These are phyloP conservation scores for Zanthoxylum bungeanum DNA, from an alignment of 345 rosid genomes.

Conservation along the genomic window DNA sequence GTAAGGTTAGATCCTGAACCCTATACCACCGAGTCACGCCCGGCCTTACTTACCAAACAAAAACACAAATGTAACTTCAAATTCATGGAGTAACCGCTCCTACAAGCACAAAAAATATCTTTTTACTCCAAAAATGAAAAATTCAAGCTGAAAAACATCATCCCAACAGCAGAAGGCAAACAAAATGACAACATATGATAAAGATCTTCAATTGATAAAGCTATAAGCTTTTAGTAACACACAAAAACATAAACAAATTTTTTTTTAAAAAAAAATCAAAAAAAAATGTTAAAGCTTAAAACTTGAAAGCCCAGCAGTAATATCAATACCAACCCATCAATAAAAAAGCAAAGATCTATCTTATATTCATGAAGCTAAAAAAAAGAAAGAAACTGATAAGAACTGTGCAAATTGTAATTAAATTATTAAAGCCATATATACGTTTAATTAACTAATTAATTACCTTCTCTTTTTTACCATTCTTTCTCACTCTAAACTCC, in stretches of 20 bases:
- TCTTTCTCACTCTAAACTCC: slow-evolving; percentile 47
- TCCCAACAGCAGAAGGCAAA: not conserved
- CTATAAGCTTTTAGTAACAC: not conserved
- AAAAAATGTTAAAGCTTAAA: no score
- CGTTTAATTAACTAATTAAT: not conserved
- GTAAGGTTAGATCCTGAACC: no score
- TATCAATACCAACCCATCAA: slow-evolving; percentile 1
- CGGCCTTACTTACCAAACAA: no score
- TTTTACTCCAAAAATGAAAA: not conserved
- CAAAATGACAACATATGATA: not conserved
- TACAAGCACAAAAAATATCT: no score
- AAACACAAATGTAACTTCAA: not conserved
- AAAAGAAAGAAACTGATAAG: not conserved
- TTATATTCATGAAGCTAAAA: slow-evolving; percentile 8
- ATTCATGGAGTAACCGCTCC: not conserved
- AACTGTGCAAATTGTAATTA: no score
- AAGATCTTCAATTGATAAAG: slow-evolving; percentile 18
- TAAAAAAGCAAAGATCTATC: slow-evolving; percentile 16
- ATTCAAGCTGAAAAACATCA: not conserved
- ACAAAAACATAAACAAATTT: not conserved
- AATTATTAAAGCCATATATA: not conserved
- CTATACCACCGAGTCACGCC: no score
- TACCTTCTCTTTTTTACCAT: slow-evolving; percentile 81
- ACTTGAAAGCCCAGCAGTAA: slow-evolving; percentile 4
- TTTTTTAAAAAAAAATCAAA: no score